phyloP scores from a whole-genome alignment of 1,284 basidiomycete species.

The Ganoderma resinaceum region DNA sequence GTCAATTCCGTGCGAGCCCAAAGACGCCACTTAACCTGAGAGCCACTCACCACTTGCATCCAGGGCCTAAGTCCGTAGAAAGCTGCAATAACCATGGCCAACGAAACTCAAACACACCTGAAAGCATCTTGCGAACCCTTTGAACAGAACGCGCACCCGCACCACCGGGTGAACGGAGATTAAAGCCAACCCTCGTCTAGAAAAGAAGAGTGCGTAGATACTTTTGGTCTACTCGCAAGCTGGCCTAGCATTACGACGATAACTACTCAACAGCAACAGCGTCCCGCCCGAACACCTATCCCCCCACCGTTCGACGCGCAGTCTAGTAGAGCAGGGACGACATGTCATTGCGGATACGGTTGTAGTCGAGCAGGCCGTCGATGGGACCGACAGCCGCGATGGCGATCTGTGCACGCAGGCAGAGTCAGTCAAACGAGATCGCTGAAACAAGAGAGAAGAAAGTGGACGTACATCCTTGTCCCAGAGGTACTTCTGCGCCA shows the following conservation, averaged over 20 bases:
- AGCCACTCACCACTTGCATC: background rate
- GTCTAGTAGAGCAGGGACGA: conserved; percentile 78
- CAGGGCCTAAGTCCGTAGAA: background rate
- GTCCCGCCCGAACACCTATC: conserved; percentile 15
- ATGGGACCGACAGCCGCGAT: conserved; percentile 85
- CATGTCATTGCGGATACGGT: conserved; percentile 82
- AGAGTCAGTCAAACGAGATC: background rate
- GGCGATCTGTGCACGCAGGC: conserved; percentile 61
- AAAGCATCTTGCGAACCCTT: background rate
- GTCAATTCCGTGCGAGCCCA: background rate
- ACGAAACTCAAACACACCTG: background rate
- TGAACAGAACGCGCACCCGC: background rate
- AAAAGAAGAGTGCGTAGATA: conserved; percentile 28
- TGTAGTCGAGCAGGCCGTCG: conserved; percentile 90
- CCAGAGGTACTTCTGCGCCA: conserved; percentile 97
- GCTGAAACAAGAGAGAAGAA: conserved; percentile 14
- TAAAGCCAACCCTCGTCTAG: conserved; percentile 20
- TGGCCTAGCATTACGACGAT: conserved; percentile 32
- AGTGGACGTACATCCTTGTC: conserved; percentile 91
- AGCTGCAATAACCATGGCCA: background rate
- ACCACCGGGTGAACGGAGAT: background rate
- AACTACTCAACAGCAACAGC: conserved; percentile 28
- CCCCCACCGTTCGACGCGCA: background rate
- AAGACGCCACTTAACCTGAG: background rate
- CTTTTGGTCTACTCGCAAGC: conserved; percentile 34